A percentile compares a stretch with the other conserved stretches of the same genome.
phyloP scores from a whole-genome alignment of 2,329 filamentous ascomycete genomes.

The Exophiala sp. region DNA sequence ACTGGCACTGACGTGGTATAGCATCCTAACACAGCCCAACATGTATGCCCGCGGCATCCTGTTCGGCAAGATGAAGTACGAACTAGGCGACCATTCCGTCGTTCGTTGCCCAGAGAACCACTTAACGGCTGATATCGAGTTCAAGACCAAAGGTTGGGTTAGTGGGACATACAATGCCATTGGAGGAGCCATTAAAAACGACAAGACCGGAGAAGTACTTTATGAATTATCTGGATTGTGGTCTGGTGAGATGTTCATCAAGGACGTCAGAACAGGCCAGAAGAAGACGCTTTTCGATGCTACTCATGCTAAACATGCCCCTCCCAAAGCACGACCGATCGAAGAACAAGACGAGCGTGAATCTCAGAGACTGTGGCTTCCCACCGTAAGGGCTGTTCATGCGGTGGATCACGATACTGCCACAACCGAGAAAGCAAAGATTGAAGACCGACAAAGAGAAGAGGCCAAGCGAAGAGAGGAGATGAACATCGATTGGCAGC shows the following conservation, averaged over 20 bases:
- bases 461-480: conserved; percentile 78
- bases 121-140: conserved; percentile 86
- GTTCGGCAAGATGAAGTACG: conserved; percentile 99
- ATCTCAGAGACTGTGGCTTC: conserved; percentile 82
- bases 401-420: conserved; percentile 82
- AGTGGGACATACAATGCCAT: conserved; percentile 95
- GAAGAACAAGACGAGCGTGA: conserved; percentile 86
- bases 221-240: conserved; percentile 90
- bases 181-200: conserved; percentile 83
- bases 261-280: conserved; percentile 82
- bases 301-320: conserved; percentile 68
- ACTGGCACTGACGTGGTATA: conserved; percentile 36
- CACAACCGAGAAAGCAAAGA: conserved; percentile 92
- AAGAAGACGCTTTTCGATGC: conserved; percentile 90
- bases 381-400: conserved; percentile 76
- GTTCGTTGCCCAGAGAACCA: conserved; percentile 86
- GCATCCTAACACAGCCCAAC: conserved; percentile 92
- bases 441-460: conserved; percentile 87
- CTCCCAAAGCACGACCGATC: conserved; percentile 70
- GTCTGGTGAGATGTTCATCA: conserved; percentile 93
- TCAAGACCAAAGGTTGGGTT: conserved; percentile 98
- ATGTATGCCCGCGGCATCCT: conserved; percentile 98
- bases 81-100: conserved; percentile 70
- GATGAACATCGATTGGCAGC: conserved; percentile 80
- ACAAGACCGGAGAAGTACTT: conserved; percentile 78